These are phyloP conservation scores for Chenopodium berlandieri DNA, from an alignment of 148 eudicot species.

Conservation along the genomic window DNA sequence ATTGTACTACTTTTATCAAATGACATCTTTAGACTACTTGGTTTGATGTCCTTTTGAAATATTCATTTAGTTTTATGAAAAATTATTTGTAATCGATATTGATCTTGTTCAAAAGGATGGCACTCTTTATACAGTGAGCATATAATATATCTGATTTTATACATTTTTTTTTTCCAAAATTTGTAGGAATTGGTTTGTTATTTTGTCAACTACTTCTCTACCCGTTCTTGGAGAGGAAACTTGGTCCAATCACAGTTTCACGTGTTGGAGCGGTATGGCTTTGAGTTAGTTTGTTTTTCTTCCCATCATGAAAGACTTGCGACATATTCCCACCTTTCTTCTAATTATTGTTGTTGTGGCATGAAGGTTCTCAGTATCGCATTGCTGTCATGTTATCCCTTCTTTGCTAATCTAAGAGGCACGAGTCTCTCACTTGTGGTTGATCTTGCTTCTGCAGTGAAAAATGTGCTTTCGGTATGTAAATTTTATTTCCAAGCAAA, in stretches of 20 bases:
- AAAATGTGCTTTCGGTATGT: slow-evolving; percentile 42
- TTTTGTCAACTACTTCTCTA: slow-evolving; percentile 43
- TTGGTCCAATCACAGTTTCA: slow-evolving; percentile 39
- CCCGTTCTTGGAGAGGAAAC: slow-evolving; percentile 36
- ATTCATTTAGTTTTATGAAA: no score
- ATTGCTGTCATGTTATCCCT: slow-evolving; percentile 41
- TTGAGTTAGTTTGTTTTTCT: neutral
- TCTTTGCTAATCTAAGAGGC: slow-evolving; percentile 33
- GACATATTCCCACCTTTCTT: neutral
- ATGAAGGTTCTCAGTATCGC: slow-evolving; percentile 38
- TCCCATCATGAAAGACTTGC: neutral
- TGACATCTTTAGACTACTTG: neutral
- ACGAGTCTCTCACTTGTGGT: slow-evolving; percentile 26
- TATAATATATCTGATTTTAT: neutral
- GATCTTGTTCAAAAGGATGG: neutral
- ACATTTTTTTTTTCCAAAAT: neutral
- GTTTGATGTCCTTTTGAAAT: neutral
- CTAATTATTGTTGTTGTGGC: slow-evolving; percentile 15
- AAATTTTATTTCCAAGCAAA: neutral
- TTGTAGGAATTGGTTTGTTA: slow-evolving; percentile 38
- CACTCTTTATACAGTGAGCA: neutral
- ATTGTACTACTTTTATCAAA: neutral
- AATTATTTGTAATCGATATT: neutral
- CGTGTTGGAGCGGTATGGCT: slow-evolving; percentile 42
- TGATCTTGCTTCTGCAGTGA: slow-evolving; percentile 38